Conservation (phyloP, 176 grass and related monocot species). For the Oryza rufipogon region DNA sequence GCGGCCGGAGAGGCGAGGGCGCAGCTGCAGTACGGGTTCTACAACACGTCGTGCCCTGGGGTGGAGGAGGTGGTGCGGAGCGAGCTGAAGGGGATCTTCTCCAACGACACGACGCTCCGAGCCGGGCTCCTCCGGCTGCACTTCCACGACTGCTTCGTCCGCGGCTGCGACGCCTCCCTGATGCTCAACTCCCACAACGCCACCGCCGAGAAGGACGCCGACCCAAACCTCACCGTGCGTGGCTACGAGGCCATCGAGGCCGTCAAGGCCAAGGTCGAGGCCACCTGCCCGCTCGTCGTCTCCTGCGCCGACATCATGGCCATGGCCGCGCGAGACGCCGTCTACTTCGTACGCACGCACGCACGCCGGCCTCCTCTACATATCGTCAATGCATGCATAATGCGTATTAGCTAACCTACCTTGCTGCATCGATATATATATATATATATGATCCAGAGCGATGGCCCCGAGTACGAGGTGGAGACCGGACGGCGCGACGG, state of each 20-base stretch:
- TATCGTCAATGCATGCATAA: too few species aligned
- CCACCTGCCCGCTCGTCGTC: slow-evolving; percentile 50
- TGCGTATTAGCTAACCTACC: too few species aligned
- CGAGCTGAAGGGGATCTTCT: slow-evolving; percentile 17
- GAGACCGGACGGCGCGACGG: slow-evolving; percentile 64
- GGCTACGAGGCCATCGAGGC: slow-evolving; percentile 67
- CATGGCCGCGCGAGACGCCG: slow-evolving; percentile 66
- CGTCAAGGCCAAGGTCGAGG: slow-evolving; percentile 62
- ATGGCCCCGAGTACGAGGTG: slow-evolving; percentile 46
- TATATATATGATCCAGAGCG: slow-evolving; percentile 28
- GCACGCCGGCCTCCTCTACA: too few species aligned
- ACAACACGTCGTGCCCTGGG: slow-evolving; percentile 45
- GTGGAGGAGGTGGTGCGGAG: slow-evolving; percentile 48
- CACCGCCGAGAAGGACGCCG: slow-evolving; percentile 58
- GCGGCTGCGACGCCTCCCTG: slow-evolving; percentile 58
- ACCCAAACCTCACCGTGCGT: slow-evolving; percentile 57
- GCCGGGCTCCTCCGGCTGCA: slow-evolving; percentile 55
- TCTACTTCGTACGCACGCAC: slow-evolving; percentile 38
- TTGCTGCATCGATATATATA: too few species aligned
- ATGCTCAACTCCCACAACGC: slow-evolving; percentile 54
- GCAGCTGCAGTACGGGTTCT: slow-evolving; percentile 46
- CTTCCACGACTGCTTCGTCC: slow-evolving; percentile 74
- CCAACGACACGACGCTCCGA: slow-evolving; percentile 46
- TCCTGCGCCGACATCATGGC: slow-evolving; percentile 81
- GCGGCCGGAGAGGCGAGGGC: not conserved